Conservation (phyloP, 2,329 filamentous ascomycete genomes). For the Aspergillus pseudotamarii region DNA sequence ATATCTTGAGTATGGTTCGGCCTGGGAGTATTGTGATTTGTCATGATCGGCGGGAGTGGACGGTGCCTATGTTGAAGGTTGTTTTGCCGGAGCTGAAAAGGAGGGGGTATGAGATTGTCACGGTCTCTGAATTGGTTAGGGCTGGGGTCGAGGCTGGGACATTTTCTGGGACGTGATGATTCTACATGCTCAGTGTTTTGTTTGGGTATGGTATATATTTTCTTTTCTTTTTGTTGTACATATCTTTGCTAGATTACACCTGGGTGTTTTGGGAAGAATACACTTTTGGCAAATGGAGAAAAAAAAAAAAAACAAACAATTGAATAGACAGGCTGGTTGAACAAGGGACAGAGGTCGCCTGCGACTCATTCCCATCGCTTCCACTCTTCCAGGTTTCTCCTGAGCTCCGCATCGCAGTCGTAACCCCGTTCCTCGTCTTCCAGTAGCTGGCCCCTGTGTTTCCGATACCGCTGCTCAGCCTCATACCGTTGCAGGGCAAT, state of each 20-base stretch:
- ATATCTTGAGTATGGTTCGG: conserved; percentile 77
- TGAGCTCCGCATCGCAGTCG: conserved; percentile 51
- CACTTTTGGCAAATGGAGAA: not conserved
- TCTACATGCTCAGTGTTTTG: not conserved
- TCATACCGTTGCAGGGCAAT: conserved; percentile 60
- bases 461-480: conserved; percentile 62
- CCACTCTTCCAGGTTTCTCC: conserved; percentile 56
- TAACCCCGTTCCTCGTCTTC: conserved; percentile 63
- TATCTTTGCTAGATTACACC: conserved; percentile 14
- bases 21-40: conserved; percentile 82
- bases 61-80: conserved; percentile 72
- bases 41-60: conserved; percentile 84
- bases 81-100: conserved; percentile 72
- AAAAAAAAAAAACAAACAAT: not conserved
- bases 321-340: conserved; percentile 6
- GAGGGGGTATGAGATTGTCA: conserved; percentile 72
- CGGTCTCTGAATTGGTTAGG: conserved; percentile 67
- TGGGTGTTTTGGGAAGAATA: conserved; percentile 4
- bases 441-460: conserved; percentile 56
- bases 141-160: conserved; percentile 29
- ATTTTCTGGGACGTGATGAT: not conserved
- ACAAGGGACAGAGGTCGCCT: conserved; percentile 6
- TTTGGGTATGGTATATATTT: not conserved
- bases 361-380: conserved; percentile 51
- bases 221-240: conserved; percentile 3